Conservation (phyloP, 352 stramenopile genomes). For the Phytophthora nicotianae region DNA sequence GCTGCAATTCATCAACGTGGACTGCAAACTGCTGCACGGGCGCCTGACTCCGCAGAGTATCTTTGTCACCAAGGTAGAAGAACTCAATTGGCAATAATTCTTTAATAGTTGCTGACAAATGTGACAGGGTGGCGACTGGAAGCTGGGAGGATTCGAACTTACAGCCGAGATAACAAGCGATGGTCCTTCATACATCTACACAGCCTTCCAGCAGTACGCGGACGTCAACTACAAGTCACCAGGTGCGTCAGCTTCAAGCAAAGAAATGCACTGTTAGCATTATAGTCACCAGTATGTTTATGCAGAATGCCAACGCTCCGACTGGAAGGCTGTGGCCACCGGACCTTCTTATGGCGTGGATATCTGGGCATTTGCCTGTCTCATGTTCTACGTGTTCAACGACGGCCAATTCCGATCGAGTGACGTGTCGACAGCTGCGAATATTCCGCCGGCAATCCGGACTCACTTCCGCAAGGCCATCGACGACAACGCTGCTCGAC, state of each 20-base stretch:
- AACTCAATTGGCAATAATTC: not conserved
- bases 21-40: constrained; percentile 94
- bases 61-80: constrained; percentile 93
- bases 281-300: constrained; percentile 16
- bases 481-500: constrained; percentile 57
- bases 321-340: constrained; percentile 69
- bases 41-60: constrained; percentile 90
- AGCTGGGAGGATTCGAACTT: constrained; percentile 93
- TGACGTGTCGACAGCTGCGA: constrained; percentile 63
- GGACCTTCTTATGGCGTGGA: constrained; percentile 65
- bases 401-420: constrained; percentile 61
- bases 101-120: constrained; percentile 1
- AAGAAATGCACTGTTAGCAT: not conserved
- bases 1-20: constrained; percentile 93
- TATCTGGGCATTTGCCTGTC: constrained; percentile 78
- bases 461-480: constrained; percentile 86
- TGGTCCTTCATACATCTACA: constrained; percentile 81
- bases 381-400: constrained; percentile 84
- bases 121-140: constrained; percentile 92
- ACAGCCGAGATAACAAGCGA: constrained; percentile 86
- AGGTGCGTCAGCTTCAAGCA: constrained; percentile 57
- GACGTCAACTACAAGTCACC: constrained; percentile 81
- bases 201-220: constrained; percentile 83
- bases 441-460: constrained; percentile 68
- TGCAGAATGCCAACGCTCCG: constrained; percentile 79